phyloP scores from a whole-genome alignment of 176 grass and related monocot genomes.

The Carex parvula region DNA sequence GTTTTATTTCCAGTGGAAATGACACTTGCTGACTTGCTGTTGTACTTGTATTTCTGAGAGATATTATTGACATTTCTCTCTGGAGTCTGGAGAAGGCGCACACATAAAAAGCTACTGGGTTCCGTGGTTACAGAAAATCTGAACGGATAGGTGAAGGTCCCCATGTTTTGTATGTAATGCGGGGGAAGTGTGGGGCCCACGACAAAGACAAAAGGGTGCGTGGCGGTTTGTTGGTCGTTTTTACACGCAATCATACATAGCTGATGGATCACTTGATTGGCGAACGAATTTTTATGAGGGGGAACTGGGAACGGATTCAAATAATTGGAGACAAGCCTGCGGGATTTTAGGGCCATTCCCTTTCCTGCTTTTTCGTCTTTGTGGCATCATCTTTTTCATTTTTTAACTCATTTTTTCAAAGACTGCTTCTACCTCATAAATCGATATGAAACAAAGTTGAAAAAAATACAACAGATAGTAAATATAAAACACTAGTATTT shows the following conservation, averaged over 20 bases:
- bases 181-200: neutral
- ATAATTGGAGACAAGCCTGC: neutral
- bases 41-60: neutral
- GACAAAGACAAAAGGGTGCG: constrained; percentile 10
- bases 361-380: neutral
- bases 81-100: too few relatives aligned
- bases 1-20: neutral
- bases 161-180: neutral
- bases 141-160: neutral
- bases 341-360: constrained; percentile 1
- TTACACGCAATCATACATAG: constrained; percentile 21
- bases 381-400: neutral
- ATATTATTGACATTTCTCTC: neutral
- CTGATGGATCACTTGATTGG: neutral
- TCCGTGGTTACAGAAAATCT: neutral
- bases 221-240: constrained; percentile 7
- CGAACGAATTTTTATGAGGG: neutral
- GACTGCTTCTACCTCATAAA: neutral
- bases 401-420: neutral
- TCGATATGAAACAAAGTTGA: too few relatives aligned
- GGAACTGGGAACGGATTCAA: neutral
- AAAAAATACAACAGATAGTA: too few relatives aligned
- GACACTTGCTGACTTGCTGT: neutral
- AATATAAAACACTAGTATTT: too few relatives aligned
- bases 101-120: neutral